Percentiles rank a stretch among this genome's conserved stretches.
Evolutionary conservation across 176 grass and related monocot species (phyloP).

Genomic region (Eragrostis curvula): DNA sequence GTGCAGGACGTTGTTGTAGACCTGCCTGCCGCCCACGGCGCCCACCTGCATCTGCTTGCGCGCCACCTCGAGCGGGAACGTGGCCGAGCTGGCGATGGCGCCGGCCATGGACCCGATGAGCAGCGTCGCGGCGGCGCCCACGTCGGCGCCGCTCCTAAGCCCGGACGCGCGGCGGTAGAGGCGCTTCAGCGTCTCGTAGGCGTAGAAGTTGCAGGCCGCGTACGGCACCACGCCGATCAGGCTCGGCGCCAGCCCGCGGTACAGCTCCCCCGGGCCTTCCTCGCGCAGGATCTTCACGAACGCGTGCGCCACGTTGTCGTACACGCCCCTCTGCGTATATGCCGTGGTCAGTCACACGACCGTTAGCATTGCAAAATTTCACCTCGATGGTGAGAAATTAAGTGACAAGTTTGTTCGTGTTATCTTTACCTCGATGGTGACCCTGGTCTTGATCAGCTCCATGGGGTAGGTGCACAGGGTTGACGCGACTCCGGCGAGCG

Average conservation of each 20-base stretch:
- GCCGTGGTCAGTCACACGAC: not conserved
- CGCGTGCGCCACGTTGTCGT: slow-evolving; percentile 72
- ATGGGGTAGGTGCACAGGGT: slow-evolving; percentile 92
- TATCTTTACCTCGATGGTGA: slow-evolving; percentile 78
- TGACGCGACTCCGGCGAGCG: slow-evolving; percentile 75
- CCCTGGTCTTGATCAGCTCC: slow-evolving; percentile 80
- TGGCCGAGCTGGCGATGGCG: slow-evolving; percentile 79
- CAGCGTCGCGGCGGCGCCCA: slow-evolving; percentile 56
- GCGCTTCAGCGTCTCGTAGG: slow-evolving; percentile 70
- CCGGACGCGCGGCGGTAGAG: slow-evolving; percentile 58
- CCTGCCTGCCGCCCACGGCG: slow-evolving; percentile 71
- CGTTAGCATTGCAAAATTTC: not conserved
- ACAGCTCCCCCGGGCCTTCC: slow-evolving; percentile 69
- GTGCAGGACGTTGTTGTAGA: slow-evolving; percentile 75
- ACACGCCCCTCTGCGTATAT: slow-evolving; percentile 60
- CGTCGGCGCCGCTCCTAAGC: slow-evolving; percentile 37
- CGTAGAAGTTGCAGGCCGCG: slow-evolving; percentile 80
- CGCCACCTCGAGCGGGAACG: slow-evolving; percentile 93
- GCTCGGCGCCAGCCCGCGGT: slow-evolving; percentile 77
- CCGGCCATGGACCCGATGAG: slow-evolving; percentile 74
- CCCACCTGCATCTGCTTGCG: slow-evolving; percentile 89
- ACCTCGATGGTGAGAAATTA: not conserved
- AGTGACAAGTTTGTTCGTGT: not conserved
- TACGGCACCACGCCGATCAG: slow-evolving; percentile 88
- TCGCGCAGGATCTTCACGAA: slow-evolving; percentile 75